These are phyloP conservation scores for Ramichloridium luteum DNA, from an alignment of 2,329 filamentous ascomycete genomes.

Conservation along the genomic window DNA sequence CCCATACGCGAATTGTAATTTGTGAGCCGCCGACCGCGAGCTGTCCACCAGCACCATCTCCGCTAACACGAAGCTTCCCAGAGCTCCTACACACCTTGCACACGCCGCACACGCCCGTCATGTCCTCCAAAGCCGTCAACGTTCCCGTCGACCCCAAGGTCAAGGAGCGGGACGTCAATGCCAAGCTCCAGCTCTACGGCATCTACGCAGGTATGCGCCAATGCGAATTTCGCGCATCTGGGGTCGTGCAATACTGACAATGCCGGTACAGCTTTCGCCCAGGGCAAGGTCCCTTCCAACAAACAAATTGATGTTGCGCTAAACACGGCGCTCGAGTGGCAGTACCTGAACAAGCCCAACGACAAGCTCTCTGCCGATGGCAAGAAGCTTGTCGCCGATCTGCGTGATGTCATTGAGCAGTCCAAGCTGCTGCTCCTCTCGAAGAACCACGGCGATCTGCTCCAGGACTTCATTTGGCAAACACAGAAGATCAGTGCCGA, in stretches of 20 bases:
- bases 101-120: conserved; percentile 10
- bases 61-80: background rate
- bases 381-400: conserved; percentile 61
- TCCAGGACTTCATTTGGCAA: conserved; percentile 97
- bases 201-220: conserved; percentile 53
- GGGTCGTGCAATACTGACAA: conserved; percentile 8
- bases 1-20: conserved; percentile 5
- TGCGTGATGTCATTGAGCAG: conserved; percentile 67
- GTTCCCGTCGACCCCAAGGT: conserved; percentile 58
- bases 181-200: conserved; percentile 89
- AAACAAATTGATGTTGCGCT: conserved; percentile 91
- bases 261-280: conserved; percentile 56
- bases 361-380: conserved; percentile 73
- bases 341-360: conserved; percentile 56
- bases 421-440: conserved; percentile 74
- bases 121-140: conserved; percentile 45
- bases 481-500: conserved; percentile 61
- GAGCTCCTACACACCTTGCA: background rate
- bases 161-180: conserved; percentile 78
- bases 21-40: conserved; percentile 5
- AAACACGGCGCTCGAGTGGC: conserved; percentile 71
- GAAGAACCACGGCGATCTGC: conserved; percentile 88
- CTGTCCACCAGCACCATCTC: conserved; percentile 1
- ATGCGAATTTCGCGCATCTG: background rate
- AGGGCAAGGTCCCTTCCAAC: conserved; percentile 88